These are phyloP conservation scores for Globisporangium paddicum DNA, from an alignment of 352 stramenopile species.

Conservation along the genomic window DNA sequence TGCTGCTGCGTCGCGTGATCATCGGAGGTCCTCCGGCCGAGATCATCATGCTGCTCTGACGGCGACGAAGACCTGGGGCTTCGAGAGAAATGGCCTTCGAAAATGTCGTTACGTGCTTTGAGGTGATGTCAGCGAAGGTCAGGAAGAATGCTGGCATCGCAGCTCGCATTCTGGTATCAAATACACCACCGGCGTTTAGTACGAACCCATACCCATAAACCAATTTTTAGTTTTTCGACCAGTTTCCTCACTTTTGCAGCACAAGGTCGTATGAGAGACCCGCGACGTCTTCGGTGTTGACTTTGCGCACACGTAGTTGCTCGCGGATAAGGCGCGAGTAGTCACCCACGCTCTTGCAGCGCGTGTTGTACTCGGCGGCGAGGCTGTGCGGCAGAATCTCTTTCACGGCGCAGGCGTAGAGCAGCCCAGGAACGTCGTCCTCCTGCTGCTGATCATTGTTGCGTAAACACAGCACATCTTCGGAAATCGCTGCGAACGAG, in stretches of 20 bases:
- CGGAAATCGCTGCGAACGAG: conserved; percentile 2
- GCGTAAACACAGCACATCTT: background rate
- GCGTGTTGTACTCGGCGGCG: conserved; percentile 53
- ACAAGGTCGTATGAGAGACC: conserved; percentile 39
- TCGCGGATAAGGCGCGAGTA: conserved; percentile 42
- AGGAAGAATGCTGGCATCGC: conserved; percentile 34
- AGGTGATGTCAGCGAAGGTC: conserved; percentile 38
- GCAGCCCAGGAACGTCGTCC: background rate
- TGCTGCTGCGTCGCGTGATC: conserved; percentile 8
- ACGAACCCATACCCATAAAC: background rate
- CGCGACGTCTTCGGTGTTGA: conserved; percentile 40
- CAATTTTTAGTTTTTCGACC: background rate
- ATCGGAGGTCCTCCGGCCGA: conserved; percentile 8
- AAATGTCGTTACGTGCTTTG: conserved; percentile 2
- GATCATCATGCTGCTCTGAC: conserved; percentile 7
- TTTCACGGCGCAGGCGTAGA: conserved; percentile 41
- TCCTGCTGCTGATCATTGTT: background rate
- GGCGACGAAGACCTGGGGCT: background rate
- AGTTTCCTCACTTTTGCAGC: conserved; percentile 26
- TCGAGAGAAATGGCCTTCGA: background rate
- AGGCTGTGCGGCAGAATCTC: conserved; percentile 32
- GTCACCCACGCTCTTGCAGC: conserved; percentile 32
- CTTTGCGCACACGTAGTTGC: conserved; percentile 33
- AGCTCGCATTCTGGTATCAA: conserved; percentile 34
- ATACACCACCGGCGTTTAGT: background rate